These are phyloP conservation scores for Solanum pimpinellifolium DNA, from an alignment of 257 asterid genomes.

Conservation along the genomic window DNA sequence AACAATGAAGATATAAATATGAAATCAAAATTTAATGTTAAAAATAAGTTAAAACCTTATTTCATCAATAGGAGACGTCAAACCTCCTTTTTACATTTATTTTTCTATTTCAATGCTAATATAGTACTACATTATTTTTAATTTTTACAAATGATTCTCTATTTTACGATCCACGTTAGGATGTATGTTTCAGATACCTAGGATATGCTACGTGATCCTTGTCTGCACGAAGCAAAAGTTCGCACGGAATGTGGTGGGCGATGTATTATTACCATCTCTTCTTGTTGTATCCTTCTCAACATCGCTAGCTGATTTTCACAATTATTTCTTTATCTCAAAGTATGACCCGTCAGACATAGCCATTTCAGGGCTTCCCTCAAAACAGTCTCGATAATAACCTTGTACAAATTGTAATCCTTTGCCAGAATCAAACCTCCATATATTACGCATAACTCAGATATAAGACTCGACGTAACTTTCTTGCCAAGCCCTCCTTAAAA, in stretches of 20 bases:
- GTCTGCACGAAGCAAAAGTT: not conserved
- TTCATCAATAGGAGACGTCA: not conserved
- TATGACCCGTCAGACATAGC: too few relatives aligned
- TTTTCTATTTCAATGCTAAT: not conserved
- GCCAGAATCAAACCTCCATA: not conserved
- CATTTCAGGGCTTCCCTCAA: not conserved
- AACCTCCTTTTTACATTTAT: not conserved
- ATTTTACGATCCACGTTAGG: not conserved
- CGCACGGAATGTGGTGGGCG: not conserved
- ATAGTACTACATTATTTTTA: too few relatives aligned
- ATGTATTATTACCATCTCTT: too few relatives aligned
- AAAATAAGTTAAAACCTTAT: too few relatives aligned
- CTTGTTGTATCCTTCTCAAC: not conserved
- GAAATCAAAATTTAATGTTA: too few relatives aligned
- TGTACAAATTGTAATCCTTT: too few relatives aligned
- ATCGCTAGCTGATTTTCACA: rapidly evolving
- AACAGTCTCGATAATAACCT: not conserved
- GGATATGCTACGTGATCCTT: not conserved
- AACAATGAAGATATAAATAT: too few relatives aligned
- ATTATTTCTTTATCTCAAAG: too few relatives aligned
- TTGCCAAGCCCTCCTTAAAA: not conserved
- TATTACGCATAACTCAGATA: not conserved
- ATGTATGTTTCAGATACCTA: not conserved
- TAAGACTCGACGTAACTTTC: not conserved
- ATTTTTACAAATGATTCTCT: not conserved